Base-by-base conservation (phyloP, 495 filamentous ascomycete species). In the Delitschia confertaspora region DNA sequence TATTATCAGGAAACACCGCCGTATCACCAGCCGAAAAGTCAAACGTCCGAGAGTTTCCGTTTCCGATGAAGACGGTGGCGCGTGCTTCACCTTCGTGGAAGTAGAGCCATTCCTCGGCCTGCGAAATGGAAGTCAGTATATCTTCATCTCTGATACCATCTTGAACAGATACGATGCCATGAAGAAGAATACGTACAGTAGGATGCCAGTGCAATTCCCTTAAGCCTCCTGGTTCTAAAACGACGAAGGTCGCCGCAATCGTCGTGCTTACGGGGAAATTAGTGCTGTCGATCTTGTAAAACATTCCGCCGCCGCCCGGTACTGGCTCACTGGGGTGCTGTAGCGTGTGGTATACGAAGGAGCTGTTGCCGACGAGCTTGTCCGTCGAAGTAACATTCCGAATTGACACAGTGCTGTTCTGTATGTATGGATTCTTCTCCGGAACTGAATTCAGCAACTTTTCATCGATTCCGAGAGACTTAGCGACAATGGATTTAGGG, bases 121-220 rank as follows among this genome's bases (percentile, higher is more conserved):
- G 39, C 6, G 6, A 33, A 10, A 2, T 36, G 2, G 34, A 33
- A 20, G 47, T 40, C 17, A 42, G 25, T 53, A 45, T 50, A 43
- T 46, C 29, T 20, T 25, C 26, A n/a, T n/a, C n/a, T n/a, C n/a
- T n/a, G n/a, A 29, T 45, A 44, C 7, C 22, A 39, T 14, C 18
- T 26, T 21, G 25, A n/a, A n/a, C n/a, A n/a, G n/a, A n/a, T 18
- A n/a, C 6, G 37, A 6, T 10, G 13, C 13, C 24, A 16, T 17
- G 14, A 32, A 18, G 20, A 6, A 24, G 17, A 13, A 10, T 10
- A 56, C 68, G 60, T 56, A 76, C 75, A 48, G 76, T 80, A n/a
- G 76, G 76, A 60, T 79, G 76, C 78, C 76, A 81, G 51, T 81
- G 78, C 38, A 82, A 59, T 62, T 82, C 76, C 26, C 78, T 65